These are phyloP conservation scores for Colletotrichum orchidophilum DNA, from an alignment of 2,329 filamentous ascomycete species.

Conservation along the genomic window DNA sequence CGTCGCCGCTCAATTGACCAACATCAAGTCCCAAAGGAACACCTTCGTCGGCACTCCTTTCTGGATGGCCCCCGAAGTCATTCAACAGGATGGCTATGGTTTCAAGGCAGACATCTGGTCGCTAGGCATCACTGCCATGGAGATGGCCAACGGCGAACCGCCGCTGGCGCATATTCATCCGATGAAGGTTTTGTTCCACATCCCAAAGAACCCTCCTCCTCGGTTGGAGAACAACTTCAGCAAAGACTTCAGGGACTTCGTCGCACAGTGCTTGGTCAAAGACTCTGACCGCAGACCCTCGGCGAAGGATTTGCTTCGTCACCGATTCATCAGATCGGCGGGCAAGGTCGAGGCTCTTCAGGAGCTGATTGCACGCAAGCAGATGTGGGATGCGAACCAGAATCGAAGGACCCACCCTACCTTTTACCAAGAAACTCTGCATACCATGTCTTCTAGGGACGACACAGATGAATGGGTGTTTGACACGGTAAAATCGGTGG, in stretches of 20 bases:
- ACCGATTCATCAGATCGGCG: constrained; percentile 87
- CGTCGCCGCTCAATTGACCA: constrained; percentile 94
- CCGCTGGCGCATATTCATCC: constrained; percentile 86
- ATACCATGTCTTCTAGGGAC: constrained; percentile 71
- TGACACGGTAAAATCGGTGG: constrained; percentile 85
- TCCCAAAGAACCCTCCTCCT: constrained; percentile 88
- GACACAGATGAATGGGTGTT: constrained; percentile 94
- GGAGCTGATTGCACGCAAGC: constrained; percentile 84
- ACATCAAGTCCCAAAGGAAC: constrained; percentile 96
- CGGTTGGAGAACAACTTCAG: constrained; percentile 87
- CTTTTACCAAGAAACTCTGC: constrained; percentile 93
- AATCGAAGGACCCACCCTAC: constrained; percentile 76
- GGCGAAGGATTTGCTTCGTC: constrained; percentile 86
- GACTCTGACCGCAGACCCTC: constrained; percentile 86
- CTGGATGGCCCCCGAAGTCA: constrained; percentile 97
- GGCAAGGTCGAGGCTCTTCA: constrained; percentile 90
- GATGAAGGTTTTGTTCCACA: constrained; percentile 93
- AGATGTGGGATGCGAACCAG: constrained; percentile 81
- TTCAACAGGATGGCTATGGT: constrained; percentile 83
- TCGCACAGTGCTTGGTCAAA: constrained; percentile 90
- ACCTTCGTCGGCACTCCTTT: constrained; percentile 98
- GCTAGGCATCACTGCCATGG: constrained; percentile 89
- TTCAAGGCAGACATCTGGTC: constrained; percentile 97
- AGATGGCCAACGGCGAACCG: constrained; percentile 89
- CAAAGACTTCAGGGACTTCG: constrained; percentile 92